Base-by-base conservation (phyloP, 2,329 filamentous ascomycete genomes). In the Hymenotorrendiella dingleyae region DNA sequence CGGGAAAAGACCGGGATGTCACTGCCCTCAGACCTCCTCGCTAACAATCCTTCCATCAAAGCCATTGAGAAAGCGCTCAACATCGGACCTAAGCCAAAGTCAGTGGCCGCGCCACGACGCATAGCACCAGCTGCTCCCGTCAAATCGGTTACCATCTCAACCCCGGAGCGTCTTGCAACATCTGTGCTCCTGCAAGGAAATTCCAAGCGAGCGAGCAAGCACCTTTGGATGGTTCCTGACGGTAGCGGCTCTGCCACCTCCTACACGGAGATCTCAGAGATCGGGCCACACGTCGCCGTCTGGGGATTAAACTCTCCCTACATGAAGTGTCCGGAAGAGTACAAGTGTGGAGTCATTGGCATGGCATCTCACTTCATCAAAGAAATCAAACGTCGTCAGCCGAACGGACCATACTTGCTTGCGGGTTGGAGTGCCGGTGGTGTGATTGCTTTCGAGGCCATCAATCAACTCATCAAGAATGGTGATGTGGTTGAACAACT, bases 351-450 rank as follows among this genome's bases (percentile, higher is more conserved):
- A 46, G 76, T 85, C 41, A 75, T 80, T 54, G 78, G 78, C 20
- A 77, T 83, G 59, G 76, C 80, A 5, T 64, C 72, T 51, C 74
- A 81, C 58, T 85, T 82, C 63, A 74, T 85, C 28, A 66, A 71
- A 4, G 83, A 87, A 64, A 84, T 88, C 63, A 81, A 79, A 62
- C 75, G 78, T 4, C 80, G 82, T 38, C 83, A 88, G 62, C 78
- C 82, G 3, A 57, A 68, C 17, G 84, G 84, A 0, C 80, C 82
- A 0, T 86, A 86, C 62, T 72, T 73, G 38, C 64, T 88, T 1
- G 75, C 78, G 12, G 85, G 85, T 19, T 89, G 84, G 84, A 85
- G 78, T n/a, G 84, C 82, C 1, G 85, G 84, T 20, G 84, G 84
- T 26, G 81, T 86, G 36, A 80, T 82, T 46, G 82, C 83, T 30